phyloP scores from a whole-genome alignment of 2,329 filamentous ascomycete species.

The Colletotrichum cereale region DNA sequence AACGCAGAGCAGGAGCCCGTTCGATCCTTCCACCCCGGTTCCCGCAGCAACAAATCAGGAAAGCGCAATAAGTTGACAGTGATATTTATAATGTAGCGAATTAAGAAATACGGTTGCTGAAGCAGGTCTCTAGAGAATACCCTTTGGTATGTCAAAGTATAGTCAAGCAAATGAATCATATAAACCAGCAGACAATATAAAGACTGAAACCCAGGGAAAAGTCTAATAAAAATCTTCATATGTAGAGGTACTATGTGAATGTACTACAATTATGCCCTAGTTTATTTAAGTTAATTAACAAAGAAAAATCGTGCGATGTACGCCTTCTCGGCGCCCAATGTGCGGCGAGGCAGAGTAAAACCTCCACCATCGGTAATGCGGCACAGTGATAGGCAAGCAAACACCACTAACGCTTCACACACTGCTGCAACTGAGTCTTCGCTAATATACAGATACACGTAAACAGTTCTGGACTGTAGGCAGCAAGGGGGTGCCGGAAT shows the following conservation, averaged over 20 bases:
- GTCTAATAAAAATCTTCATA: too few relatives aligned
- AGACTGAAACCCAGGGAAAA: too few relatives aligned
- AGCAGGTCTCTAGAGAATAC: background rate
- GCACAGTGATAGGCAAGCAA: background rate
- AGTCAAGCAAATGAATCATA: background rate
- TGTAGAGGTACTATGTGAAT: too few relatives aligned
- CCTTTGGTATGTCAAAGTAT: background rate
- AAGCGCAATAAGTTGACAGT: background rate
- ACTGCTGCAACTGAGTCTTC: background rate
- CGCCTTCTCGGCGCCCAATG: background rate
- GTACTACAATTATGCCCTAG: too few relatives aligned
- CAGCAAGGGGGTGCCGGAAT: background rate
- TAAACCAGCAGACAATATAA: background rate
- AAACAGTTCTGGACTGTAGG: background rate
- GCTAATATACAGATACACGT: background rate
- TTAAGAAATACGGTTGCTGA: background rate
- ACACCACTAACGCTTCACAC: background rate
- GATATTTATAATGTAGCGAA: background rate
- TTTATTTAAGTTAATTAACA: too few relatives aligned
- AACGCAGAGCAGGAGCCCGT: background rate
- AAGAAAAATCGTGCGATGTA: too few relatives aligned
- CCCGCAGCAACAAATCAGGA: background rate
- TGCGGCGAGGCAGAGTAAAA: background rate
- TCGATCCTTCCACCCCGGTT: constrained; percentile 14
- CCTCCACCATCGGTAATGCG: constrained; percentile 27